phyloP scores from a whole-genome alignment of 495 filamentous ascomycete genomes.

The Umbilicaria muhlenbergii region DNA sequence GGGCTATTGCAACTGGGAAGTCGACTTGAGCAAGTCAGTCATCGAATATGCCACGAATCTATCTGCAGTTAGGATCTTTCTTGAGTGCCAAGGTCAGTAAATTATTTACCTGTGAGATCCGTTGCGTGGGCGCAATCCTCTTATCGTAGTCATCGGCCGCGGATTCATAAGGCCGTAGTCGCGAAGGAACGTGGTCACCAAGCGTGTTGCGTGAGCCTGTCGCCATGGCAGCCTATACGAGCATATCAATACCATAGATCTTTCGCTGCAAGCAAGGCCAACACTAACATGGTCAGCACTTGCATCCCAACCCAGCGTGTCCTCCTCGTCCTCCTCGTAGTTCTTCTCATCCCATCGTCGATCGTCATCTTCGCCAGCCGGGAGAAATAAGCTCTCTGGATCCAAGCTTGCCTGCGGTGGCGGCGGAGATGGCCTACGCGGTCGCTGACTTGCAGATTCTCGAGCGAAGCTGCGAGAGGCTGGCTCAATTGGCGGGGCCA shows the following conservation, averaged over 20 bases:
- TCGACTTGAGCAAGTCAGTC: too few relatives aligned
- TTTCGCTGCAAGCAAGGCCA: constrained; percentile 2
- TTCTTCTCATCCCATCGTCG: constrained; percentile 66
- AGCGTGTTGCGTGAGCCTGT: constrained; percentile 19
- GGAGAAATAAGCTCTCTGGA: constrained; percentile 64
- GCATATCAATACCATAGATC: constrained; percentile 2
- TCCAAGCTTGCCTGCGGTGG: constrained; percentile 46
- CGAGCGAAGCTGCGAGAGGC: constrained; percentile 13
- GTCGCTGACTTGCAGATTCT: constrained; percentile 8
- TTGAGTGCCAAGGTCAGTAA: too few relatives aligned
- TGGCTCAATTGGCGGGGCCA: constrained; percentile 20
- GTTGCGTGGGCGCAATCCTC: constrained; percentile 49
- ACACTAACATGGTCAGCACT: constrained; percentile 36
- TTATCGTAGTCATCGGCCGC: constrained; percentile 16
- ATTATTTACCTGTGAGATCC: constrained; percentile 38
- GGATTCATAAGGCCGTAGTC: constrained; percentile 18
- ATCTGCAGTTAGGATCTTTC: too few relatives aligned
- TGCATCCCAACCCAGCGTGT: constrained; percentile 70
- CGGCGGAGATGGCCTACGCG: constrained; percentile 20
- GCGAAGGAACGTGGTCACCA: constrained; percentile 13
- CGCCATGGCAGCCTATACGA: constrained; percentile 10
- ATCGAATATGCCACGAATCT: too few relatives aligned
- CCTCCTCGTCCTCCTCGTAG: constrained; percentile 53
- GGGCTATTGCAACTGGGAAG: too few relatives aligned
- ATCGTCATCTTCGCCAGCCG: constrained; percentile 51